Evolutionary conservation across 2,329 filamentous ascomycete genomes (phyloP), one percentile per base, ranked within the genome.

Genomic region (Neonectria sp.): DNA sequence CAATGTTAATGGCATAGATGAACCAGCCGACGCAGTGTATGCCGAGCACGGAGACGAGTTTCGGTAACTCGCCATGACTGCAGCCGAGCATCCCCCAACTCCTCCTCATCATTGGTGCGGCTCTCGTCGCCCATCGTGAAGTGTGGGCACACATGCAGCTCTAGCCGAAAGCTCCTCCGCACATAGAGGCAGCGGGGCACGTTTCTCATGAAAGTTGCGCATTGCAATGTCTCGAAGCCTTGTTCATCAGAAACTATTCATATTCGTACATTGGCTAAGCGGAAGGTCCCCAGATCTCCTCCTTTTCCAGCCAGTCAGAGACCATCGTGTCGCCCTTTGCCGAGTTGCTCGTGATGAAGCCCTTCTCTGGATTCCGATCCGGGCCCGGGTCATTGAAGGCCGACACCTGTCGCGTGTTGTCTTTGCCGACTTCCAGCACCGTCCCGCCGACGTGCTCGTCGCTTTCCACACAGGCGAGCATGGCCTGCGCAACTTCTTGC

Each of bases 401-500:
- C 25, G 73, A 62, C 8, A 86, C 82, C 21, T 72, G 60, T 1
- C 84, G 75, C 2, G 77, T 76, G 6, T 69, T 66, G 0, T 72
- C 62, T 49, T 76, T 76, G 0, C 79, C 81, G 17, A 85, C 77
- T 68, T 86, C 84, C 1, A 86, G 58, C 2, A 86, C 73, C 0
- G 82, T 82, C 0, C 84, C 84, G 5, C 82, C 83, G 1, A 73
- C 69, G 15, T 81, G 60, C 1, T 76, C 71, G 0, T 76, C 76
- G 2, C 76, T 74, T 67, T 83, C 77, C 1, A 83, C 73, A 11
- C 81, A 79, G 12, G 74, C 70, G 15, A 86, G 65, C 84, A 86
- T 86, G 0, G 79, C 82, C 37, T 79, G 69, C 2, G 85, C 84
- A 0, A 85, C 82, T 49, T 82, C 81, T 2, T 81, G 69, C 0